Evolutionary conservation across 306 rosid genomes (phyloP), one percentile per base, ranked within the genome.

Genomic region (Lablab purpureus): DNA sequence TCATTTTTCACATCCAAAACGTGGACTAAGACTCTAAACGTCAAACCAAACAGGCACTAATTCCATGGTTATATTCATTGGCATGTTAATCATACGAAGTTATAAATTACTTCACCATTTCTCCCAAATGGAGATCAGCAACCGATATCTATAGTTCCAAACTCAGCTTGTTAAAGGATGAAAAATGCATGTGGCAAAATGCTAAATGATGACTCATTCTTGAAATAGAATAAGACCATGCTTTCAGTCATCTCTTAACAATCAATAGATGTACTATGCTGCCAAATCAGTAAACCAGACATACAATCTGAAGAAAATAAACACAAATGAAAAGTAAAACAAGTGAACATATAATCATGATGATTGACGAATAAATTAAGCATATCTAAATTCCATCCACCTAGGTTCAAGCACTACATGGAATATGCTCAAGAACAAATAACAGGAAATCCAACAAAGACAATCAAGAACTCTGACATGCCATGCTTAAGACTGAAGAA

Each of bases 391-490:
- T 49, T 43, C 4, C 21, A n/a, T 50, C 28, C 46, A 59, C 36
- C 10, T 46, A 58, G 54, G 32, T 55, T 55, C 76, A 72, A 77
- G 68, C 19, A 77, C 25, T 0, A 56, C 23, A 36, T 13, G 52
- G 76, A 77, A 82, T 76, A 76, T 69, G 30, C 46, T 55, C 5
- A 60, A 34, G 22, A 4, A 47, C 45, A 45, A 41, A 28, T 19
- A 50, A 41, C 14, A 72, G 4, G 10, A 74, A 51, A 67, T 58
- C 77, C 47, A 81, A 55, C 76, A 18, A 67, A 75, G 12, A 13
- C 2, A 67, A 55, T 54, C 34, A 78, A 72, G 73, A 78, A 5
- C 8, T 6, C 37, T 43, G 37, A 2, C 45, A 40, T 43, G 49
- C 5, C 15, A 43, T 3, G 67, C 28, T 47, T 28, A 77, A 2